These are phyloP conservation scores for Phallus indusiatus DNA, from an alignment of 768 basidiomycete species.

Conservation along the genomic window DNA sequence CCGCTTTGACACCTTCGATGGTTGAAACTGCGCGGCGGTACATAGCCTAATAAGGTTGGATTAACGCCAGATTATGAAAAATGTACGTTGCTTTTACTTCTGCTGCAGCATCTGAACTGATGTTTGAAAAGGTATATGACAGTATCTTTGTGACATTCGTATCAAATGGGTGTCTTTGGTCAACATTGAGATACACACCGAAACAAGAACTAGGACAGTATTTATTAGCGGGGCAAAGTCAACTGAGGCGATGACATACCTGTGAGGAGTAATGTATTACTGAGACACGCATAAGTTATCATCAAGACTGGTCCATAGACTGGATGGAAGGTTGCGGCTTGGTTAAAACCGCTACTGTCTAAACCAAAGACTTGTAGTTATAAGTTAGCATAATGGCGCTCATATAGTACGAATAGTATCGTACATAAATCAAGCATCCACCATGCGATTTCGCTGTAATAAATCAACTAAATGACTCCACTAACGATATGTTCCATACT, in stretches of 20 bases:
- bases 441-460: conserved; percentile 63
- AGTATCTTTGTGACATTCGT: conserved; percentile 54
- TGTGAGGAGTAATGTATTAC: conserved; percentile 87
- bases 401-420: neutral
- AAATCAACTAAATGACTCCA: neutral
- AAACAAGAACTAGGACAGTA: conserved; percentile 52
- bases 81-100: conserved; percentile 45
- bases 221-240: neutral
- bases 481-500: neutral
- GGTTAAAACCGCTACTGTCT: conserved; percentile 82
- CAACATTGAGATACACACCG: conserved; percentile 35
- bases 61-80: conserved; percentile 7
- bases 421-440: conserved; percentile 81
- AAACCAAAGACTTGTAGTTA: conserved; percentile 66
- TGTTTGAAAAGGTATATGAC: conserved; percentile 89
- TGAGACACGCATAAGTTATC: conserved; percentile 85
- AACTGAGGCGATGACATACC: conserved; percentile 33
- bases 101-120: conserved; percentile 87
- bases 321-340: conserved; percentile 70
- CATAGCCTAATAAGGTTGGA: conserved; percentile 60
- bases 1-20: conserved; percentile 90
- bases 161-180: conserved; percentile 16
- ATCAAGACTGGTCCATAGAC: conserved; percentile 87
- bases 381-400: neutral
- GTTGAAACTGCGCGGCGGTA: conserved; percentile 90